phyloP scores from a whole-genome alignment of 2,329 filamentous ascomycete species.

The Teratosphaeria gauchensis region DNA sequence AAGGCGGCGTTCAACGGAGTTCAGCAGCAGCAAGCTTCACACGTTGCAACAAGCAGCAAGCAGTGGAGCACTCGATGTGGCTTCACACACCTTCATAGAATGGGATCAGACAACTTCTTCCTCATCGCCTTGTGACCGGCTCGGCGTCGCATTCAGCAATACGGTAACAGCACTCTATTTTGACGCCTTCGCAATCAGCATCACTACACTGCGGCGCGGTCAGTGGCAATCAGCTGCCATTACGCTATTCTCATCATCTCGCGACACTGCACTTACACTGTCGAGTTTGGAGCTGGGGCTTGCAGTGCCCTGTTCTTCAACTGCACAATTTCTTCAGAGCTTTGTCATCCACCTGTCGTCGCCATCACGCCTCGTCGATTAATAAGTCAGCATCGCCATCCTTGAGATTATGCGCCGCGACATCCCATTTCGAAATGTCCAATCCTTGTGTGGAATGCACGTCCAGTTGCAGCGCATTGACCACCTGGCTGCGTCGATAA shows the following conservation, averaged over 20 bases:
- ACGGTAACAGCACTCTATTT: neutral
- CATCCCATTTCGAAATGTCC: neutral
- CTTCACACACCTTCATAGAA: conserved; percentile 7
- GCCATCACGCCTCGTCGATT: neutral
- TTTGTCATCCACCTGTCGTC: neutral
- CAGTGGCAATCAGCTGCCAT: neutral
- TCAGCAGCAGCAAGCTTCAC: conserved; percentile 3
- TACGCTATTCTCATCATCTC: neutral
- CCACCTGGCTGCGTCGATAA: neutral
- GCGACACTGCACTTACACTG: neutral
- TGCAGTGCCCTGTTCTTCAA: neutral
- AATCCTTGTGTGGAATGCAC: neutral
- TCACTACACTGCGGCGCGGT: neutral
- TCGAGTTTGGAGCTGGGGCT: neutral
- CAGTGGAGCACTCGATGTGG: conserved; percentile 2
- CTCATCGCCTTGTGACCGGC: conserved; percentile 3
- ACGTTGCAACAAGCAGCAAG: neutral
- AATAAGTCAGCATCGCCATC: neutral
- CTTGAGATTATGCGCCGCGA: neutral
- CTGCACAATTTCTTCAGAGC: neutral
- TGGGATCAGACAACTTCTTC: conserved; percentile 7
- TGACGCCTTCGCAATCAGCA: neutral
- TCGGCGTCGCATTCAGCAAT: neutral
- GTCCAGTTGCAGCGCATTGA: neutral
- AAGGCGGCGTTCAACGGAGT: conserved; percentile 1